Conservation (phyloP, 2,329 filamentous ascomycete species). For the Gyromitra esculenta region DNA sequence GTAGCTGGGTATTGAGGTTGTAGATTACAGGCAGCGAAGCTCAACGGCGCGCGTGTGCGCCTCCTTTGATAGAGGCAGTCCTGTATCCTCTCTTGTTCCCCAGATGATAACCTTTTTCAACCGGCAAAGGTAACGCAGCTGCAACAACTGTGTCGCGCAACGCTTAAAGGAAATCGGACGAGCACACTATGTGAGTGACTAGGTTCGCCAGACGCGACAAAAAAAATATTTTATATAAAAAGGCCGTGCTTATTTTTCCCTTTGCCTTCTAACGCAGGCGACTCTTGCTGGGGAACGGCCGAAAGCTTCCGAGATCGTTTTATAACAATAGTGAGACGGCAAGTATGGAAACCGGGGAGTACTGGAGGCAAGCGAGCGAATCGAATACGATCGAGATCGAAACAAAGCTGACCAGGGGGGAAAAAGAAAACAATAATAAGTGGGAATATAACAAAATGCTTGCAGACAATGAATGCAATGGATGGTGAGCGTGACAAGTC, state of each 20-base stretch:
- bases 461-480: slow-evolving; percentile 46
- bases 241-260: slow-evolving; percentile 37
- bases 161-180: slow-evolving; percentile 30
- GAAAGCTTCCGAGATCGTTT: slow-evolving; percentile 50
- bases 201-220: slow-evolving; percentile 46
- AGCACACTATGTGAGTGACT: slow-evolving; percentile 45
- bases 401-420: slow-evolving; percentile 48
- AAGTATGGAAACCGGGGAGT: slow-evolving; percentile 49
- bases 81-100: slow-evolving; percentile 42
- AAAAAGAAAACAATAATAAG: slow-evolving; percentile 53
- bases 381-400: slow-evolving; percentile 53
- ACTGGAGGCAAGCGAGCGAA: slow-evolving; percentile 50
- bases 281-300: slow-evolving; percentile 46
- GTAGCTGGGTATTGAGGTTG: slow-evolving; percentile 40
- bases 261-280: slow-evolving; percentile 36
- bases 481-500: slow-evolving; percentile 49
- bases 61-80: slow-evolving; percentile 46
- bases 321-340: slow-evolving; percentile 51
- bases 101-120: slow-evolving; percentile 29
- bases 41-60: slow-evolving; percentile 52
- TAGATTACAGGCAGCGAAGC: slow-evolving; percentile 44
- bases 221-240: slow-evolving; percentile 50
- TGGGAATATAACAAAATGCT: slow-evolving; percentile 51
- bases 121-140: slow-evolving; percentile 32
- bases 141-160: slow-evolving; percentile 40